Percentiles rank a stretch among this genome's conserved stretches.
Conservation (phyloP, 1,139 yeast species). For the Suhomyces coccinellae region DNA sequence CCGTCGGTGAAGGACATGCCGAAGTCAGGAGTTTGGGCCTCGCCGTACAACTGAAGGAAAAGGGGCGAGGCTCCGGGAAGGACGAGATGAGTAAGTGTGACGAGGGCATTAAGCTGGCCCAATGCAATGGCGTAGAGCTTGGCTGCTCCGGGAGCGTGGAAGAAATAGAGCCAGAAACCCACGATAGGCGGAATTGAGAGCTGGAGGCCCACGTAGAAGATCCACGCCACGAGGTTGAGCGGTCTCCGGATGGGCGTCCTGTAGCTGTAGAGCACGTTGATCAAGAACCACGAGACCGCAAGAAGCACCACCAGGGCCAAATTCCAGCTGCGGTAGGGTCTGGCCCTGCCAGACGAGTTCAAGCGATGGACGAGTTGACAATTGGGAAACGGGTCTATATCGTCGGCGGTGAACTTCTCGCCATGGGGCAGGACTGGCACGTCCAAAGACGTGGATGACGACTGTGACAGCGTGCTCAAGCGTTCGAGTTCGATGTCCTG, state of each 20-base stretch:
- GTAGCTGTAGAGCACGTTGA: slow-evolving; percentile 13
- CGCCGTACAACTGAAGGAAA: slow-evolving; percentile 19
- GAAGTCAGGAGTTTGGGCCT: slow-evolving; percentile 16
- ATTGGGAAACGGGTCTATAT: background rate
- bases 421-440: background rate
- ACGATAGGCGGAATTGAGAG: slow-evolving; percentile 16
- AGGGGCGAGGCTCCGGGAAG: slow-evolving; percentile 22
- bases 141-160: slow-evolving; percentile 20
- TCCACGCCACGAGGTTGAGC: slow-evolving; percentile 17
- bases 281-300: slow-evolving; percentile 15
- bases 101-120: slow-evolving; percentile 17
- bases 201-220: slow-evolving; percentile 18
- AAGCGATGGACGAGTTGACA: background rate
- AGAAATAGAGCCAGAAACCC: slow-evolving; percentile 17
- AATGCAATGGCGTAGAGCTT: slow-evolving; percentile 14
- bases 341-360: slow-evolving; percentile 2
- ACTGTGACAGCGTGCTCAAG: slow-evolving; percentile 1
- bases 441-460: slow-evolving; percentile 1
- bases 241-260: slow-evolving; percentile 12
- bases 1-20: slow-evolving; percentile 22
- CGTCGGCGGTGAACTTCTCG: background rate
- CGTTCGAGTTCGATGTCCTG: slow-evolving; percentile 2
- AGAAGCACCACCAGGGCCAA: slow-evolving; percentile 16
- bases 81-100: slow-evolving; percentile 15
- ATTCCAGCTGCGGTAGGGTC: slow-evolving; percentile 13